Conservation (phyloP, 164 flowering plant species). For the Chimonanthus praecox region DNA sequence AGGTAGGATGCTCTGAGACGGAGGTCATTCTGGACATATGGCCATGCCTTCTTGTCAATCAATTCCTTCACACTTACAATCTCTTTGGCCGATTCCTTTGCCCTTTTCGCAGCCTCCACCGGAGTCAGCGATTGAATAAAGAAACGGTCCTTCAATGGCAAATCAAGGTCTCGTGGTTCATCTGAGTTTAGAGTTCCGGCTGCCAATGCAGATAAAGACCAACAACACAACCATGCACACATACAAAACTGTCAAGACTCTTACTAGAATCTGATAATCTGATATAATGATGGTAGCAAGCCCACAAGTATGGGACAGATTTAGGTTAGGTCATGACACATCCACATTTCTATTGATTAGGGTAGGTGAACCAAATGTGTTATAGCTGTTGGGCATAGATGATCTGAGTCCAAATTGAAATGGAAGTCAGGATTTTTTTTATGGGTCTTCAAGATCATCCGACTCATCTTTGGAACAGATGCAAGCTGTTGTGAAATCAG, state of each 20-base stretch:
- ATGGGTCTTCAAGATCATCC: no score
- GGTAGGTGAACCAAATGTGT: neutral
- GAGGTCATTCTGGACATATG: conserved; percentile 80
- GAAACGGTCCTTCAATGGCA: conserved; percentile 71
- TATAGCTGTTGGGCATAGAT: neutral
- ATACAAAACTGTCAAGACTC: neutral
- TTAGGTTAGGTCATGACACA: no score
- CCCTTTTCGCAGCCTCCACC: conserved; percentile 58
- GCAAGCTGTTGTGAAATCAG: no score
- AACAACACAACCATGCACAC: neutral
- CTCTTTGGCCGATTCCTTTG: conserved; percentile 88
- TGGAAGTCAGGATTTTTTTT: neutral
- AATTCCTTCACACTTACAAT: conserved; percentile 61
- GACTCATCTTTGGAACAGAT: no score
- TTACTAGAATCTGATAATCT: neutral
- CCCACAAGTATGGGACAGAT: no score
- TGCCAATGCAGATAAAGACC: conserved; percentile 22
- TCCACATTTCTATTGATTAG: no score
- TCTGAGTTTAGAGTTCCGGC: conserved; percentile 93
- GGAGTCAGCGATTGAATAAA: conserved; percentile 73
- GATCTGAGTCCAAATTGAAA: neutral
- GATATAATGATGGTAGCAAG: no score
- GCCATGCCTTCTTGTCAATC: conserved; percentile 94
- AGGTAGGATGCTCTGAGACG: conserved; percentile 69
- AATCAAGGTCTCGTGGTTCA: conserved; percentile 64